Evolutionary conservation across 331 rosid species (phyloP), one percentile per base, ranked within the genome.

Genomic region (Telfairia occidentalis): DNA sequence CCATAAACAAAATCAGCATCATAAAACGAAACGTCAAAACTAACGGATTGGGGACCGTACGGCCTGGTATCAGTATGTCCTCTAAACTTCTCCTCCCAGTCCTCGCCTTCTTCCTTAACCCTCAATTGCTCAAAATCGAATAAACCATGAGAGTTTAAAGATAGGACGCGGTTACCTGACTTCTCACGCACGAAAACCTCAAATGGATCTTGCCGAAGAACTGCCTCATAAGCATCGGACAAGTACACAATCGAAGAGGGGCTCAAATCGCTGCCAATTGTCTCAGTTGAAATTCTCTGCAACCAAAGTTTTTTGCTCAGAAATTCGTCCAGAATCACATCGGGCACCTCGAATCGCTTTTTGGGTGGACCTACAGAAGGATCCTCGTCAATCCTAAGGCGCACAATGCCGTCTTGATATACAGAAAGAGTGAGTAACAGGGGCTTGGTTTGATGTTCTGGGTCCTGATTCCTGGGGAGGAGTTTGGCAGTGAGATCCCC

Each of bases 321-420:
- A 66, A 95, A 92, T 1, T 90, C 87, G 0, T 92, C 80, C 9
- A 92, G 43, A 80, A 95, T 59, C 78, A 95, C 99, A 50, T 92
- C 88, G 55, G 97, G 93, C 28, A 92, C 93, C 65, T 90, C 81
- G 78, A 92, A 95, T 26, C 99, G 93, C 67, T 83, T 88, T 67
- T 86, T 90, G 69, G 92, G 85, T 0, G 88, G 85, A 71, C 40
- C 80, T 6, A 81, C 75, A 29, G 88, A 78, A 38, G 82, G 84
- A 77, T 89, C 92, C 86, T 95, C 97, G 59, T 95, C 97, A 82
- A 95, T 87, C 85, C 53, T 84, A 35, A 95, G 96, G 73, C 99
- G 90, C 43, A 90, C 71, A 83, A 95, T 80, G 53, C 89, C 92
- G 76, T 85, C 86, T 53, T 79, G 88, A 52, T 89, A 79, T 2